phyloP scores from a whole-genome alignment of 176 grass and related monocot species.

The Miscanthus lutarioriparius region DNA sequence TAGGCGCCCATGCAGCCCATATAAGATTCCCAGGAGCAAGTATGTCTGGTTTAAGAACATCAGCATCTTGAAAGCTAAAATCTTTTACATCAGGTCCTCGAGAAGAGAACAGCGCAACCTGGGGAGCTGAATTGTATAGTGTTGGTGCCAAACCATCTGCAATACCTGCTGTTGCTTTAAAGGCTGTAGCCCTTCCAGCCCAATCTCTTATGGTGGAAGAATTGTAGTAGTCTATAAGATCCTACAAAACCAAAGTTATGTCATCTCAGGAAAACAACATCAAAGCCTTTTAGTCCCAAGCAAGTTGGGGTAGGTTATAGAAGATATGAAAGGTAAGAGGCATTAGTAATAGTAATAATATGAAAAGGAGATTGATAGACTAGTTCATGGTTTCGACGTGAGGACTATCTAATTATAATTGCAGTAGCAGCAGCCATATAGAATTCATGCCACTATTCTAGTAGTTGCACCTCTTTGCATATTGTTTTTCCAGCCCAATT shows the following conservation, averaged over 20 bases:
- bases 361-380: not conserved
- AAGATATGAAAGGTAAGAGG: not conserved
- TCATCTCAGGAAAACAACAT: not conserved
- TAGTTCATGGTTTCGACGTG: not conserved
- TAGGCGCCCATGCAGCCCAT: constrained; percentile 95
- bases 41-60: constrained; percentile 96
- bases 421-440: not conserved
- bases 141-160: constrained; percentile 89
- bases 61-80: constrained; percentile 99
- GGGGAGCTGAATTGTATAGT: constrained; percentile 90
- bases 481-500: not conserved
- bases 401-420: not conserved
- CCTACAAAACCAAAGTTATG: constrained; percentile 50
- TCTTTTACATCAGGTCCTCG: constrained; percentile 97
- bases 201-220: constrained; percentile 89
- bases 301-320: not conserved
- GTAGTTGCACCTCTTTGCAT: not conserved
- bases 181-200: constrained; percentile 73
- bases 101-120: constrained; percentile 95
- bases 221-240: constrained; percentile 97
- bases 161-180: constrained; percentile 79
- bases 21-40: constrained; percentile 94
- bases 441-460: constrained; percentile 1
- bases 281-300: not conserved
- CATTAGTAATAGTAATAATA: not conserved